Evolutionary conservation across 768 basidiomycete species (phyloP).

Genomic region (Podaxis sp.): DNA sequence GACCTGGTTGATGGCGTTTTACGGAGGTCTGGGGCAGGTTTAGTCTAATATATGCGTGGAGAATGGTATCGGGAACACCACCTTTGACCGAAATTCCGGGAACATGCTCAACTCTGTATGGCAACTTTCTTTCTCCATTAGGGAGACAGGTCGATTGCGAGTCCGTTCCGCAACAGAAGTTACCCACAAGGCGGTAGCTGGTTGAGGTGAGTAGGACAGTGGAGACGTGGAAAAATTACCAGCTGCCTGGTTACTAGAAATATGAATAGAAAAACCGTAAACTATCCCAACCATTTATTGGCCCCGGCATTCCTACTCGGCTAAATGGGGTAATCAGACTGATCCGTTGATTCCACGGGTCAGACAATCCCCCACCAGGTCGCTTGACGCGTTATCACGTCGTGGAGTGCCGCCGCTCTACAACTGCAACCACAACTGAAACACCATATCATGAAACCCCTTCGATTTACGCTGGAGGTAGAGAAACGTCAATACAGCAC

Average conservation of each 20-base stretch:
- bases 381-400: no score
- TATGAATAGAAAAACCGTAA: no score
- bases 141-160: no score
- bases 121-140: constrained; percentile 4
- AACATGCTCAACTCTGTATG: constrained; percentile 69
- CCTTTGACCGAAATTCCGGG: constrained; percentile 30
- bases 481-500: not conserved
- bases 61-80: not conserved
- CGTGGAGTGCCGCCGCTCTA: no score
- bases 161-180: not conserved
- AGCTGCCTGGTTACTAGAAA: no score
- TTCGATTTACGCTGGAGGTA: not conserved
- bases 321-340: no score
- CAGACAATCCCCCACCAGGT: no score
- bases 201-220: constrained; percentile 38
- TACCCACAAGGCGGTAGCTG: constrained; percentile 50
- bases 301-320: no score
- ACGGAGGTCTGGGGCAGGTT: constrained; percentile 59
- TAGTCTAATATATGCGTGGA: not conserved
- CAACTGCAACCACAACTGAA: constrained; percentile 22
- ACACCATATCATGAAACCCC: constrained; percentile 42
- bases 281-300: no score
- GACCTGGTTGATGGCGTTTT: constrained; percentile 69
- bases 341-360: no score
- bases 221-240: no score